Conservation (phyloP, 306 rosid species). For the Pachyrhizus erosus region DNA sequence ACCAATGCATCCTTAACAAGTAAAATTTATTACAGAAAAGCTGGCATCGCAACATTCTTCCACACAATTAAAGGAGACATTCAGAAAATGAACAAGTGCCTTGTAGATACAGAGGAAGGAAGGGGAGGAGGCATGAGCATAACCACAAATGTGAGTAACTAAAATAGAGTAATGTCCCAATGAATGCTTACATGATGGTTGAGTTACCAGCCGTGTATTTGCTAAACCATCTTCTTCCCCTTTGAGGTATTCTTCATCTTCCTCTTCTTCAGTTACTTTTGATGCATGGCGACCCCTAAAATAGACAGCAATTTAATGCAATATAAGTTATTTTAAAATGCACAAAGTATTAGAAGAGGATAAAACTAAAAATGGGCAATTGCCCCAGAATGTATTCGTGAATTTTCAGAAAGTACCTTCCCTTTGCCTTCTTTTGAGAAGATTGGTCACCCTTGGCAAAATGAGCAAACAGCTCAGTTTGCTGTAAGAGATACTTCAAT, state of each 20-base stretch:
- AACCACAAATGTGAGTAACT: neutral
- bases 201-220: slow-evolving; percentile 79
- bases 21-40: slow-evolving; percentile 1
- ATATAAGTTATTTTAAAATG: slow-evolving; percentile 4
- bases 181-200: slow-evolving; percentile 82
- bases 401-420: slow-evolving; percentile 62
- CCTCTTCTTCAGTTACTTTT: slow-evolving; percentile 98
- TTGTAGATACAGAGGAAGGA: neutral
- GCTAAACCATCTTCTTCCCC: slow-evolving; percentile 93
- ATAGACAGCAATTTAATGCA: slow-evolving; percentile 32
- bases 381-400: neutral
- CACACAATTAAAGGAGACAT: neutral
- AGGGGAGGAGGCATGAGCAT: neutral
- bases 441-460: slow-evolving; percentile 87
- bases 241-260: slow-evolving; percentile 95
- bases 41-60: neutral
- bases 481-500: slow-evolving; percentile 91
- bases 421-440: slow-evolving; percentile 78
- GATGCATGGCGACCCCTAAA: slow-evolving; percentile 98
- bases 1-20: slow-evolving; percentile 26
- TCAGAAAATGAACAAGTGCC: neutral
- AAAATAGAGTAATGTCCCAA: neutral
- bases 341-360: too few species aligned
- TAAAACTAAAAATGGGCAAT: neutral
- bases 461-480: slow-evolving; percentile 98